Evolutionary conservation across 305 asterid species (phyloP).

Genomic region (Stenogyne calaminthoides): DNA sequence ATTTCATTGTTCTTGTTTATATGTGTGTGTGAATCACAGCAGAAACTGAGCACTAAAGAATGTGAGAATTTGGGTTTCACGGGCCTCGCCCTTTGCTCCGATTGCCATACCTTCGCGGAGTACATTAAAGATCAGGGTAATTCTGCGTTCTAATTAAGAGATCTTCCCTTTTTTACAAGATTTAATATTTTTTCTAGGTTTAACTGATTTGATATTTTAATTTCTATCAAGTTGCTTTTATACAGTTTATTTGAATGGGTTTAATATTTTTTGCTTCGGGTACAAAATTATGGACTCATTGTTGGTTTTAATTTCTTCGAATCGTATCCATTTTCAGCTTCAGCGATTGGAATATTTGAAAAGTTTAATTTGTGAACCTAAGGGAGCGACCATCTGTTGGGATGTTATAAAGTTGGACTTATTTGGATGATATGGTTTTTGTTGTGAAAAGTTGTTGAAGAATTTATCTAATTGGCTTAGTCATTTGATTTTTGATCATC

Average conservation of each 20-base stretch:
- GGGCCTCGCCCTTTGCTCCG: conserved; percentile 93
- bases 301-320: background rate
- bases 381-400: too few species aligned
- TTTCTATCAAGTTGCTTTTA: background rate
- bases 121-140: conserved; percentile 84
- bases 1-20: conserved; percentile 32
- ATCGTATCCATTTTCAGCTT: background rate
- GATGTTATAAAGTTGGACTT: background rate
- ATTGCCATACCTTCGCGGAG: conserved; percentile 82
- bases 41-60: conserved; percentile 66
- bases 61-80: conserved; percentile 85
- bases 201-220: background rate
- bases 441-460: background rate
- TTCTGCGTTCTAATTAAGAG: background rate
- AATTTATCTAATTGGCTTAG: background rate
- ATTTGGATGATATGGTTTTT: background rate
- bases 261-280: background rate
- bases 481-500: background rate
- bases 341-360: background rate
- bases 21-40: conserved; percentile 42
- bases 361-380: background rate
- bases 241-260: background rate
- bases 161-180: background rate
- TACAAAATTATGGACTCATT: background rate
- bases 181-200: too few species aligned